Evolutionary conservation across 352 stramenopile genomes (phyloP), one percentile per base, ranked within the genome.

Genomic region (Phytophthora cajani): DNA sequence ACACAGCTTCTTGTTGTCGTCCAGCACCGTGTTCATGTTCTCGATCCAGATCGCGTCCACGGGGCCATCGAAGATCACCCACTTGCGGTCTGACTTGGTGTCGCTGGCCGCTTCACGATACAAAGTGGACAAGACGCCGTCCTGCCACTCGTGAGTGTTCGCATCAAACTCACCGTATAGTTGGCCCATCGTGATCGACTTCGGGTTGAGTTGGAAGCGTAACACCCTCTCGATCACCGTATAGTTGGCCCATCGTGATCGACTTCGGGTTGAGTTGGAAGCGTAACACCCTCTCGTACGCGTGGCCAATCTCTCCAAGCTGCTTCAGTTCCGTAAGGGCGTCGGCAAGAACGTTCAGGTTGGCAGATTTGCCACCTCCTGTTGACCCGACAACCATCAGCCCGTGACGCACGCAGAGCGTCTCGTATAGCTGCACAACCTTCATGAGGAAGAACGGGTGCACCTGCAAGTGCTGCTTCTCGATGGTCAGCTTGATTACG

Each of bases 1-100:
- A 62, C 95, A 99, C 6, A 99, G 75, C 69, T 98, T 97, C 73
- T 98, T 98, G 81, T 98, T 98, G 78, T 98, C 95, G 64, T 98
- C 95, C 49, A 98, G 81, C 11, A 98, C 96, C 0, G 96, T 99
- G 68, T 99, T 99, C 95, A 99, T 98, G 77, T 98, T 99, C 75
- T 99, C 96, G 74, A 99, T 99, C 96, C 96, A 99, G 56, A 98
- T 97, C 6, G 96, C 93, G 66, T 98, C 96, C 2, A 99, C 96
- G 3, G 96, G 96, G 0, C 96, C 96, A 56, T 99, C 96, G 51
- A 99, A 99, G 30, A 99, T 89, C 12, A 98, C 85, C 95, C 95
- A 99, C 77, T 98, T 98, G 19, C 94, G 84, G 68, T 97, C 91
- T 0, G 86, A 60, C 14, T 83, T 96, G 14, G 89, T 89, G 50